Evolutionary conservation across 202 grass and related monocot species (phyloP).

Genomic region (Saccharum hybrid): DNA sequence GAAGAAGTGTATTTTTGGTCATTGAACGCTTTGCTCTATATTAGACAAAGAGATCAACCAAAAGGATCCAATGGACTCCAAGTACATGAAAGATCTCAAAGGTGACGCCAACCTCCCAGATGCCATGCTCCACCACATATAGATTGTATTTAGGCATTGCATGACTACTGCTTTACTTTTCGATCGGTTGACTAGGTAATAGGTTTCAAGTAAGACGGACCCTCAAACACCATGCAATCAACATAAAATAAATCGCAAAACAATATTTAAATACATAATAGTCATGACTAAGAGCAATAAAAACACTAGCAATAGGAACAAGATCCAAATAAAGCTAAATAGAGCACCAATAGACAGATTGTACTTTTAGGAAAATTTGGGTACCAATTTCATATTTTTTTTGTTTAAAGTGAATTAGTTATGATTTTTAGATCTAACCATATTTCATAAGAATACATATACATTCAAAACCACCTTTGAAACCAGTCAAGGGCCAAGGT

Average conservation of each 20-base stretch:
- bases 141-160: neutral
- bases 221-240: neutral
- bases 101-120: neutral
- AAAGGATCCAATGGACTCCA: neutral
- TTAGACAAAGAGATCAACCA: neutral
- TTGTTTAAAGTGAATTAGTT: neutral
- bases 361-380: no score
- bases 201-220: neutral
- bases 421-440: neutral
- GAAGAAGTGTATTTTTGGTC: neutral
- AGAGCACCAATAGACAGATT: no score
- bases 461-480: neutral
- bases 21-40: neutral
- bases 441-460: neutral
- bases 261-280: no score
- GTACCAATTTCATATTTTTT: no score
- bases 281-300: neutral
- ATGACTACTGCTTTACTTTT: neutral
- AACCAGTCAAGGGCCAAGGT: neutral
- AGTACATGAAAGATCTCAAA: constrained; percentile 6
- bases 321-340: neutral
- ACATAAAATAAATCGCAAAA: neutral
- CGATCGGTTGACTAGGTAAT: neutral
- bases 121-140: neutral
- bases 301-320: neutral